A percentile compares a stretch with the other conserved stretches of the same genome.
Evolutionary conservation across 169 alveolate species (phyloP).

Genomic region (Plasmodium knowlesi): DNA sequence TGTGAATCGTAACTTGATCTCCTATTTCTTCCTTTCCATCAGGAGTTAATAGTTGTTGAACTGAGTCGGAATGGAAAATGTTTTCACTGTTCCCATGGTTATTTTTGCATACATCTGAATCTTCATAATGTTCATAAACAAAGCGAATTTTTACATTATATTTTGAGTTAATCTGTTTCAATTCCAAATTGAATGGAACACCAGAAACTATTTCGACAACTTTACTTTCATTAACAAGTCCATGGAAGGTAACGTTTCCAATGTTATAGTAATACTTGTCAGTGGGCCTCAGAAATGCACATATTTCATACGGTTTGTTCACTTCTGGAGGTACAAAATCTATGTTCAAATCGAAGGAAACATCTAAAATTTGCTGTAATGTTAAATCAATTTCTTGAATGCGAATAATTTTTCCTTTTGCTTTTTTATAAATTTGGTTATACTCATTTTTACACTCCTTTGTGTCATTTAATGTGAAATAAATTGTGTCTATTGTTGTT

Average conservation of each 20-base stretch:
- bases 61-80: neutral
- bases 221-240: slow-evolving; percentile 27
- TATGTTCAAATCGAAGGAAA: slow-evolving; percentile 20
- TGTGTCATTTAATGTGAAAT: slow-evolving; percentile 61
- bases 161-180: slow-evolving; percentile 50
- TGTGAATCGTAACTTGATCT: neutral
- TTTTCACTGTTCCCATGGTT: slow-evolving; percentile 16
- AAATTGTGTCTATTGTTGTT: neutral
- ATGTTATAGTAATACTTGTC: slow-evolving; percentile 39
- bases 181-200: slow-evolving; percentile 44
- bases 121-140: slow-evolving; percentile 12
- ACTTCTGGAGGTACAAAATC: slow-evolving; percentile 35
- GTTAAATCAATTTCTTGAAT: slow-evolving; percentile 41
- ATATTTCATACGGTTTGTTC: slow-evolving; percentile 39
- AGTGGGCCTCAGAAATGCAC: slow-evolving; percentile 24
- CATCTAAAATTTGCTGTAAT: slow-evolving; percentile 37
- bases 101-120: neutral
- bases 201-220: slow-evolving; percentile 49
- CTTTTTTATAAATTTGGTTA: slow-evolving; percentile 22
- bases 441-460: slow-evolving; percentile 59
- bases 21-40: slow-evolving; percentile 25
- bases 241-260: slow-evolving; percentile 45
- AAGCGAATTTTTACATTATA: slow-evolving; percentile 35
- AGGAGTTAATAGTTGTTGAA: slow-evolving; percentile 5
- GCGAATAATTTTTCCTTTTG: neutral